A percentile compares a stretch with the other conserved stretches of the same genome.
Evolutionary conservation across 768 basidiomycete species (phyloP).

Genomic region (Hypholoma sublateritium): DNA sequence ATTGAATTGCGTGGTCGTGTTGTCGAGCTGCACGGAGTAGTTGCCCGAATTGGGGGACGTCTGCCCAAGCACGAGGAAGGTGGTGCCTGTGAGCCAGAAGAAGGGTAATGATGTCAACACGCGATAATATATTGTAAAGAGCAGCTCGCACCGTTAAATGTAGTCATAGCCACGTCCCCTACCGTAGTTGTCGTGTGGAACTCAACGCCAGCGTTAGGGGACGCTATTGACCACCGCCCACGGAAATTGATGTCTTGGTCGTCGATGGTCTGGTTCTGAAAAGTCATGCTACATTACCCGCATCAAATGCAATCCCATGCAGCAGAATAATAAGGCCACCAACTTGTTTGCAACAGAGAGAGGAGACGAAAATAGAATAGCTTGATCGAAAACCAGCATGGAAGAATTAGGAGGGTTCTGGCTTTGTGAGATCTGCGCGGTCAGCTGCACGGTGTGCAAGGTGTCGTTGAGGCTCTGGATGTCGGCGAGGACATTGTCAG

Average conservation of each 20-base stretch:
- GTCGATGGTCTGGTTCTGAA: constrained; percentile 35
- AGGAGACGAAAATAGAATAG: constrained; percentile 42
- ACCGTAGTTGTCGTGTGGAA: constrained; percentile 31
- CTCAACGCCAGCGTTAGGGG: constrained; percentile 20
- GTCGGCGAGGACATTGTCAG: constrained; percentile 45
- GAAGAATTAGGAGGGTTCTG: constrained; percentile 27
- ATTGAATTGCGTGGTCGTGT: constrained; percentile 41
- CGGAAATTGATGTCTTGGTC: constrained; percentile 48
- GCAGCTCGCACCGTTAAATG: constrained; percentile 46
- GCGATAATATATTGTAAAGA: neutral
- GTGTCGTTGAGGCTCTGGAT: constrained; percentile 46
- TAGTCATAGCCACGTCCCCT: constrained; percentile 44
- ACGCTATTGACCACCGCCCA: constrained; percentile 53
- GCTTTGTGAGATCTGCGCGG: constrained; percentile 35
- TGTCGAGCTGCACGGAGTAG: constrained; percentile 51
- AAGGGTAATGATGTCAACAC: constrained; percentile 1
- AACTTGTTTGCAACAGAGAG: constrained; percentile 36
- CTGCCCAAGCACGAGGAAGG: constrained; percentile 59
- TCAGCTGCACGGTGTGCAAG: constrained; percentile 57
- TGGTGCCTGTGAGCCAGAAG: constrained; percentile 44
- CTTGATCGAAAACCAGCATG: constrained; percentile 57
- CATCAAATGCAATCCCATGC: constrained; percentile 2
- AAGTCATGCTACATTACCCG: constrained; percentile 19
- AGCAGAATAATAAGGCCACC: constrained; percentile 1
- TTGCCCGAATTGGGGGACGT: constrained; percentile 57